Conservation (phyloP, 2,329 filamentous ascomycete genomes). For the Eutypa lata region DNA sequence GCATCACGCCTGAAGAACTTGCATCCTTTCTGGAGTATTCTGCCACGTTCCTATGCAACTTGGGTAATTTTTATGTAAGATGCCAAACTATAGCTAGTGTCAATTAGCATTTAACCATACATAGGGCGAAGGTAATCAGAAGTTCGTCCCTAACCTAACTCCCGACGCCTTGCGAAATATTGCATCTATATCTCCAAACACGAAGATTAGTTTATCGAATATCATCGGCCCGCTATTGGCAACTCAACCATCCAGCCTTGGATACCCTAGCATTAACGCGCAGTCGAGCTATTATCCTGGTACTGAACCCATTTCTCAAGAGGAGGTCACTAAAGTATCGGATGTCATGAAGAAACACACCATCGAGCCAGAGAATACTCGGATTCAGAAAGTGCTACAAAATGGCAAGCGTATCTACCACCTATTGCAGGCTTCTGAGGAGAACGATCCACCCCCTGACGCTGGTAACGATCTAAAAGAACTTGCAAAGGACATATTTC, state of each 20-base stretch:
- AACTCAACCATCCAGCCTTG: background rate
- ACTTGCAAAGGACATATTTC: no score
- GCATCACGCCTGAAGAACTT: conserved; percentile 25
- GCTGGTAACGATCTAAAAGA: no score
- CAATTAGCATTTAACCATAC: conserved; percentile 30
- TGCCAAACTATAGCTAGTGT: background rate
- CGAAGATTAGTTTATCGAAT: background rate
- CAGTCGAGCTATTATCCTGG: background rate
- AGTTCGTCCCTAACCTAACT: conserved; percentile 21
- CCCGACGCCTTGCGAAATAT: conserved; percentile 5
- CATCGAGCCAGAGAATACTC: conserved; percentile 4
- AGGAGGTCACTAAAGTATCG: background rate
- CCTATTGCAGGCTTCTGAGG: conserved; percentile 1
- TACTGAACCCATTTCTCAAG: background rate
- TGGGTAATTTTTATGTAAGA: conserved; percentile 44
- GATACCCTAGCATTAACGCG: background rate
- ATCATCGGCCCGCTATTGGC: background rate
- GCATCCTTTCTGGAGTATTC: conserved; percentile 38
- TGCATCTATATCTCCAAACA: conserved; percentile 15
- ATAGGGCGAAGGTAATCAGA: conserved; percentile 25
- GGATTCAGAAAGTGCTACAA: background rate
- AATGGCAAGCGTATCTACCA: background rate
- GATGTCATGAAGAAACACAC: background rate
- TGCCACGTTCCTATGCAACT: conserved; percentile 49
- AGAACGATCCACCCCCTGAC: no score